phyloP scores from a whole-genome alignment of 345 rosid genomes.

The Erysimum cheiranthoides region DNA sequence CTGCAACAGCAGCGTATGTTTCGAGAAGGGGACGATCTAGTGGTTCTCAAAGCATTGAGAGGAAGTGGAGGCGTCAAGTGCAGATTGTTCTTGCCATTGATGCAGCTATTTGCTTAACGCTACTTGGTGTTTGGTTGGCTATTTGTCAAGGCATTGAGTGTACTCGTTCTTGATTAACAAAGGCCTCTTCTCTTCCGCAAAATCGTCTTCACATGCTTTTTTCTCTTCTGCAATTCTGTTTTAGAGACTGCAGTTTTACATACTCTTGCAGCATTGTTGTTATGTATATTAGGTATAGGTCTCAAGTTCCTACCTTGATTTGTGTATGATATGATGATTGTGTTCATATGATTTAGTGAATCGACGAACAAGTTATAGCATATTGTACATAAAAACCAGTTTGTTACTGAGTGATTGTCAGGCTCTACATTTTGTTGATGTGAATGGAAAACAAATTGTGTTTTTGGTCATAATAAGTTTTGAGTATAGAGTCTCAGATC shows the following conservation, averaged over 20 bases:
- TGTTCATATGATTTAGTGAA: conserved; percentile 13
- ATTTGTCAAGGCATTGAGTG: conserved; percentile 66
- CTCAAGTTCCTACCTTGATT: conserved; percentile 14
- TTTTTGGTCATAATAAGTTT: not conserved
- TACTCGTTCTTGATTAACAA: conserved; percentile 44
- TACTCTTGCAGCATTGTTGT: conserved; percentile 20
- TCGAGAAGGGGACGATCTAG: conserved; percentile 66
- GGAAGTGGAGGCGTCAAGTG: conserved; percentile 84
- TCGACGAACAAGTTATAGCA: not conserved
- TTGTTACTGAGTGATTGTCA: conserved; percentile 1
- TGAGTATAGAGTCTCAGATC: not conserved
- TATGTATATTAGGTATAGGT: conserved; percentile 22
- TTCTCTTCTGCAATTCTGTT: conserved; percentile 19
- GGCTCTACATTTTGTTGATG: too few species aligned
- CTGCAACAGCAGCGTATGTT: conserved; percentile 56
- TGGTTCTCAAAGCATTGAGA: conserved; percentile 56
- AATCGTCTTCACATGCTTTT: conserved; percentile 19
- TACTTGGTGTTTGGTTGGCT: conserved; percentile 70
- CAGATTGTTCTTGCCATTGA: conserved; percentile 77
- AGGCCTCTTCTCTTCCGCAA: not conserved
- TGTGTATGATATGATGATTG: conserved; percentile 17
- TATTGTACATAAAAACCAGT: not conserved
- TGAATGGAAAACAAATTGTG: not conserved
- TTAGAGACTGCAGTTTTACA: conserved; percentile 6
- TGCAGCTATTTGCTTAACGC: conserved; percentile 67